These are phyloP conservation scores for Suaeda aralocaspica DNA, from an alignment of 148 eudicot genomes.

Conservation along the genomic window DNA sequence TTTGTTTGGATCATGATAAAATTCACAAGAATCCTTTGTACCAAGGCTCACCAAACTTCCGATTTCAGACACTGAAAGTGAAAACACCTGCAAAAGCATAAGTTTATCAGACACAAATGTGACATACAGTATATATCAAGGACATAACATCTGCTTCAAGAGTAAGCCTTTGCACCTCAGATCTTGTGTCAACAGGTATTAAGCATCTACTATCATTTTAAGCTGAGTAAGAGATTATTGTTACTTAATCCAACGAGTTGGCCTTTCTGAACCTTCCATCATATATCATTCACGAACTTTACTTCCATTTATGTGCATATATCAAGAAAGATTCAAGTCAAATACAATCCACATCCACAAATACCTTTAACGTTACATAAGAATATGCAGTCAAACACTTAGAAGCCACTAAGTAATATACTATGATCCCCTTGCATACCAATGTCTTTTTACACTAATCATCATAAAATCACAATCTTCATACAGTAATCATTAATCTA, in stretches of 20 bases:
- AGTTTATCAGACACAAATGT: neutral
- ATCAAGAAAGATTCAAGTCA: too few species aligned
- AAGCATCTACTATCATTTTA: neutral
- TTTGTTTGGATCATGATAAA: constrained; percentile 66
- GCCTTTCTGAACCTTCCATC: neutral
- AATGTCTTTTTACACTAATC: neutral
- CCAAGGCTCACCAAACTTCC: constrained; percentile 87
- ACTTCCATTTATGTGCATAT: neutral
- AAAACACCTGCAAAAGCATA: constrained; percentile 58
- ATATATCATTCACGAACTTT: neutral
- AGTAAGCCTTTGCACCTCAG: neutral
- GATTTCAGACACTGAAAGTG: constrained; percentile 81
- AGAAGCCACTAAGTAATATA: neutral
- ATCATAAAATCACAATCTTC: neutral
- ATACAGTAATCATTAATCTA: too few species aligned
- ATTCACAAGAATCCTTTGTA: constrained; percentile 77
- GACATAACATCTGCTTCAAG: neutral
- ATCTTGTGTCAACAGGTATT: neutral
- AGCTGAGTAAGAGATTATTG: too few species aligned
- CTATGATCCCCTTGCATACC: neutral
- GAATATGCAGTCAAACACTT: neutral
- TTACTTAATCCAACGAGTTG: neutral
- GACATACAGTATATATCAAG: neutral
- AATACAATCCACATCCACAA: too few species aligned
- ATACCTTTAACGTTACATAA: neutral